Conservation (phyloP, 139 green algal species). For the Trebouxia sp. region DNA sequence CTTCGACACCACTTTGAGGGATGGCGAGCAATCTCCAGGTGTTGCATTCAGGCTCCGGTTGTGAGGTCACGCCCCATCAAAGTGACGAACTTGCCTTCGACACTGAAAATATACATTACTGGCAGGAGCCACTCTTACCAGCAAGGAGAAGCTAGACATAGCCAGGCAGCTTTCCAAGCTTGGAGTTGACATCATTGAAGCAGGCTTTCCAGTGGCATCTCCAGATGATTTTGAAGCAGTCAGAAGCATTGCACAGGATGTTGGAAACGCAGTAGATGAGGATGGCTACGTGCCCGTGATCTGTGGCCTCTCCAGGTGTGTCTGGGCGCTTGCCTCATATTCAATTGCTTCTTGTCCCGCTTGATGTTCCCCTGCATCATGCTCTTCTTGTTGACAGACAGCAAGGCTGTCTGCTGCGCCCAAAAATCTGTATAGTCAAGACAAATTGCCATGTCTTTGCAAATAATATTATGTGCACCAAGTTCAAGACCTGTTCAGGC, state of each 20-base stretch:
- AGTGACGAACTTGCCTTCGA: too few relatives aligned
- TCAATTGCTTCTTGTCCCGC: too few relatives aligned
- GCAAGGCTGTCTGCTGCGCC: not conserved
- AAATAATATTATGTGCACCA: too few relatives aligned
- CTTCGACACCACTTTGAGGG: constrained; percentile 98
- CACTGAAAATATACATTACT: too few relatives aligned
- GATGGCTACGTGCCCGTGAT: constrained; percentile 98
- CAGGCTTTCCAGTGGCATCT: constrained; percentile 94
- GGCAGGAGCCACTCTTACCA: constrained; percentile 89
- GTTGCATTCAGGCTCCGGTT: not conserved
- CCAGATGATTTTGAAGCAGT: constrained; percentile 99
- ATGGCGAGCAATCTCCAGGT: constrained; percentile 94
- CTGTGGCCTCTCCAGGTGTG: constrained; percentile 84
- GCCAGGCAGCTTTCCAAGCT: constrained; percentile 91
- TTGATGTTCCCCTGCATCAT: too few relatives aligned
- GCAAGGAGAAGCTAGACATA: constrained; percentile 98
- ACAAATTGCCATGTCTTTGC: not conserved
- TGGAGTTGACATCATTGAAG: constrained; percentile 99
- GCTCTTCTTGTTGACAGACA: not conserved
- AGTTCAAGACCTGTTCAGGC: too few relatives aligned
- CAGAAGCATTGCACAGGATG: constrained; percentile 84
- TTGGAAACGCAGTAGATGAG: constrained; percentile 76
- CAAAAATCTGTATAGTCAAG: not conserved
- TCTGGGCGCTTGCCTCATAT: too few relatives aligned
- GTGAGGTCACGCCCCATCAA: too few relatives aligned